phyloP scores from a whole-genome alignment of 768 basidiomycete genomes.

The Calocybe cyanea region DNA sequence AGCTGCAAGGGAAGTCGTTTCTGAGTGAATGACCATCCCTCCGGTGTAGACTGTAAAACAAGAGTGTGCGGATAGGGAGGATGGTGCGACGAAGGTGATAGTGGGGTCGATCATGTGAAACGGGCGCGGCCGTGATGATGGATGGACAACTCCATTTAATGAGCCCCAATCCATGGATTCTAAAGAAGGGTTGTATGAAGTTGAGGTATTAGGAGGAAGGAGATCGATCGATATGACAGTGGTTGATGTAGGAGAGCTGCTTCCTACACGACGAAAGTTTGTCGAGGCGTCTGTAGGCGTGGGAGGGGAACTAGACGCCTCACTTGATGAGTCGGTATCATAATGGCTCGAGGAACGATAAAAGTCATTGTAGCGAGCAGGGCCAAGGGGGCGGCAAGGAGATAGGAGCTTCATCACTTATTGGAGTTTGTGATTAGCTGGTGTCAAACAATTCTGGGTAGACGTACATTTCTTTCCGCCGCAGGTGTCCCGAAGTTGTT shows the following conservation, averaged over 20 bases:
- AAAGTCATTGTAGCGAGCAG: conserved; percentile 14
- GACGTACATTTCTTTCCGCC: conserved; percentile 68
- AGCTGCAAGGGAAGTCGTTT: conserved; percentile 36
- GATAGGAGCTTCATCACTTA: conserved; percentile 45
- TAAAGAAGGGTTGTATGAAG: conserved; percentile 3
- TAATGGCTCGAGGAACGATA: conserved; percentile 23
- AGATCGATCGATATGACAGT: conserved; percentile 47
- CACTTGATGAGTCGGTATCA: conserved; percentile 36
- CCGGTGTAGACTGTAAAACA: conserved; percentile 52
- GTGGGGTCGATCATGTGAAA: conserved; percentile 62
- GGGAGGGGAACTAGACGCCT: conserved; percentile 33
- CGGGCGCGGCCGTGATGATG: conserved; percentile 47
- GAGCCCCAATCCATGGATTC: conserved; percentile 11
- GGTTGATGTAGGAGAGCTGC: conserved; percentile 18
- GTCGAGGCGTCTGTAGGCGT: conserved; percentile 36
- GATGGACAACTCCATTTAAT: conserved; percentile 24
- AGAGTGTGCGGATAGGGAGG: conserved; percentile 46
- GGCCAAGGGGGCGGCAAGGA: conserved; percentile 26
- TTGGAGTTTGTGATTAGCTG: conserved; percentile 8
- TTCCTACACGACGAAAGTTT: conserved; percentile 23
- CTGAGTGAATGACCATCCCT: conserved; percentile 47
- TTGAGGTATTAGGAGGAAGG: conserved; percentile 25
- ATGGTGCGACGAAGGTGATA: conserved; percentile 55
- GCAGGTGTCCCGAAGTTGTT: conserved; percentile 72
- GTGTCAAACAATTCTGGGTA: conserved; percentile 2